Base-by-base conservation (phyloP, 2,329 filamentous ascomycete species). In the Fusarium sp. region DNA sequence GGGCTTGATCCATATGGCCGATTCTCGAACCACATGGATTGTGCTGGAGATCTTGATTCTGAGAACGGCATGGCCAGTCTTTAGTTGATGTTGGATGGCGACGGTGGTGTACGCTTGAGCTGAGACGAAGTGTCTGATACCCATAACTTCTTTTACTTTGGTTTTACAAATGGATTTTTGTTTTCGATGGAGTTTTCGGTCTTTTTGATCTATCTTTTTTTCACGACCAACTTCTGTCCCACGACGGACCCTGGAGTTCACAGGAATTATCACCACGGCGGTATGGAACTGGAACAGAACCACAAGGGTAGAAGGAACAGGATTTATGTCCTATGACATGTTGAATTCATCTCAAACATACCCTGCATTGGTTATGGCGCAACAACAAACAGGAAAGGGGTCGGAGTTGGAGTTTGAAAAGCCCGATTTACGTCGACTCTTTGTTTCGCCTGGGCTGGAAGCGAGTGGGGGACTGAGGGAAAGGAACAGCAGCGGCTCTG, bases 1-100 rank as follows among this genome's bases (percentile, higher is more conserved):
- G 86, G 84, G 6, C 72, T 89, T 37, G 80, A 80, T 35, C 71
- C 76, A 38, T 74, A 77, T n/a, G 75, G 77, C 15, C 65, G 76
- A 56, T 63, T 70, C 18, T 66, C 70, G 11, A 66, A 52, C 20
- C 52, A 63, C 38, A 53, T 63, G 26, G 76, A 73, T 12, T 70
- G 70, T 31, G 43, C 68, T 16, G 42, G 53, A 24, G 71, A 77
- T n/a, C 44, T 74, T 7, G 72, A 78, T 13, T 73, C 76, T 13
- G 75, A 77, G 39, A 72, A 77, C n/a, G 78, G 78, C 18, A 76
- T 77, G 68, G 68, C 76, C 47, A 80, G 78, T 56, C 71, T 78
- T 39, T 79, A 71, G 74, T 38, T 38, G 42, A 47, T 26, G 35
- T 31, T 44, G 5, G n/a, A 31, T 37, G 37, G 43, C 38, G 38